Percentiles rank a stretch among this genome's conserved stretches.
These are phyloP conservation scores for Saccharum hybrid DNA, from an alignment of 202 grass and related monocot species.

Conservation along the genomic window DNA sequence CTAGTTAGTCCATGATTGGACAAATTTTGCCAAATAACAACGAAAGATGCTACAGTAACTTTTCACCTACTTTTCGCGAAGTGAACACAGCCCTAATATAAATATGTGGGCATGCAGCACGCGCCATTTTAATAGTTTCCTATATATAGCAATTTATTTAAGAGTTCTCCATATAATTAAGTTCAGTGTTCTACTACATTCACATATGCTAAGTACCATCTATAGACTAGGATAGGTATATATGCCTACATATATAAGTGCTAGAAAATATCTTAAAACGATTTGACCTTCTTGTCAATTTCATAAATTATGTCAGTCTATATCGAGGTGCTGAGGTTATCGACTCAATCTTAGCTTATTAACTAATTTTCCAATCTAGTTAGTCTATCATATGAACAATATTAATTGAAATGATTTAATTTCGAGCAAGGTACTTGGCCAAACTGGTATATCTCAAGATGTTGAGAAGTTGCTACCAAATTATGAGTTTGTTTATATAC, in stretches of 20 bases:
- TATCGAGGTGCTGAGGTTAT: background rate
- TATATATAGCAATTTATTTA: background rate
- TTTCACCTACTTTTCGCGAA: too few species aligned
- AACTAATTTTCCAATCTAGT: background rate
- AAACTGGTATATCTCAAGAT: background rate
- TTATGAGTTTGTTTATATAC: background rate
- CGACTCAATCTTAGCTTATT: background rate
- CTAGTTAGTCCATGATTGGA: too few species aligned
- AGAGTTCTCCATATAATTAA: background rate
- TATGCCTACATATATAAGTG: background rate
- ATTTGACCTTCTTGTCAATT: background rate
- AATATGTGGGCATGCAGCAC: constrained; percentile 28
- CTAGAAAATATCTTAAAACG: background rate
- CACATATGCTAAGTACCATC: background rate
- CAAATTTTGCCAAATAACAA: too few species aligned
- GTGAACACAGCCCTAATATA: too few species aligned
- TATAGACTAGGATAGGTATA: background rate
- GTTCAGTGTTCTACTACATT: background rate
- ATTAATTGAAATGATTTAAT: background rate
- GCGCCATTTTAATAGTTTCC: background rate
- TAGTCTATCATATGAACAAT: too few species aligned
- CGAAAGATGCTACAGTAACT: too few species aligned
- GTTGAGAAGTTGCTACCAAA: background rate
- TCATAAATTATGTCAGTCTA: background rate
- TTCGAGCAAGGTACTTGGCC: too few species aligned